Base-by-base conservation (phyloP, 371 early-diverging fungal genomes). In the Apophysomyces sp. region DNA sequence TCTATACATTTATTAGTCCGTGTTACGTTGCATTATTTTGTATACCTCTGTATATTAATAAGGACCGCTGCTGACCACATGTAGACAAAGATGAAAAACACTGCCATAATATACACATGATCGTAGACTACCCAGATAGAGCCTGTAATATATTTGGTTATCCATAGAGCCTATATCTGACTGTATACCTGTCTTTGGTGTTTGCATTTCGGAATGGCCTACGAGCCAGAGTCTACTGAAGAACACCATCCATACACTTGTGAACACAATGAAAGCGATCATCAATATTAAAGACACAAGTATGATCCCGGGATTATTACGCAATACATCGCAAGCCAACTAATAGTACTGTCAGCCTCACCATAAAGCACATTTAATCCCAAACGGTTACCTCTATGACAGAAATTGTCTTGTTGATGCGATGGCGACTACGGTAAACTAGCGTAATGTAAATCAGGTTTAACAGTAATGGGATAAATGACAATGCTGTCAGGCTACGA, bases 61-160 rank as follows among this genome's bases (percentile, higher is more conserved):
- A 93, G 67, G 1, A 91, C 67, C 3, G 86, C 83, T 2, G 89
- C 80, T 11, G 90, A 86, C 92, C 92, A 93, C 69, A 93, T 80
- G 62, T 88, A 90, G 21, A 91, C 74, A 56, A 90, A 80, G 2
- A 90, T 68, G 65, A 86, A 86, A 63, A 80, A 91, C 0, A 65
- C 58, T 13, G 83, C 82, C 6, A 82, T 57, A 4, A 77, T 69
- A 61, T 83, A 82, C 18, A 77, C 82, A 66, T 84, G 77, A 34
- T 72, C 73, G n/a, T 85, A 73, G 31, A 86, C 69, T 1, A 82
- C 72, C 86, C 86, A 87, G 13, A 61, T 66, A 24, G 67, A 58
- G 41, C 36, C 1, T 1, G 29, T 21, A 24, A 18, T 24, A 3
- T 2, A 21, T 37, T 61, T 13, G 28, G 28, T 55, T 41, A 3